Evolutionary conservation across 768 basidiomycete genomes (phyloP).

Genomic region (Serendipita sp.): DNA sequence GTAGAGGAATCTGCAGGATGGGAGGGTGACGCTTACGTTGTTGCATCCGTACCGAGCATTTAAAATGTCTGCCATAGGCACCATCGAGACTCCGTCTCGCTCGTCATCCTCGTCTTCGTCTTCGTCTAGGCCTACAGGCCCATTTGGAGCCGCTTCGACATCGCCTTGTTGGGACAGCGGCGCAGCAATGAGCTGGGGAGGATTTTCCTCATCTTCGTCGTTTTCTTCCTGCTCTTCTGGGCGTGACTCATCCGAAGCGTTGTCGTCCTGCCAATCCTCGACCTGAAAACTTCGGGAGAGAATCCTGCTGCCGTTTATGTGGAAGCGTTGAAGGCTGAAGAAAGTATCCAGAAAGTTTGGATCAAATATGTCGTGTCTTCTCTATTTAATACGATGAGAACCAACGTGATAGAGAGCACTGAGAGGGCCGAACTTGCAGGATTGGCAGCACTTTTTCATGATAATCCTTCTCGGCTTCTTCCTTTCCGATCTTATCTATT

Average conservation of each 20-base stretch:
- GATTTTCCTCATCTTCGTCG: slow-evolving; percentile 15
- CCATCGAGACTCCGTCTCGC: slow-evolving; percentile 64
- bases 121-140: background rate
- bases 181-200: background rate
- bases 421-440: background rate
- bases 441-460: slow-evolving; percentile 49
- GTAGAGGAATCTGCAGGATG: background rate
- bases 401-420: background rate
- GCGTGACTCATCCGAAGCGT: slow-evolving; percentile 17
- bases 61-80: slow-evolving; percentile 90
- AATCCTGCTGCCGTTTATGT: slow-evolving; percentile 81
- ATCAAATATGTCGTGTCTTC: slow-evolving; percentile 57
- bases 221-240: slow-evolving; percentile 12
- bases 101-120: slow-evolving; percentile 23
- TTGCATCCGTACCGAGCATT: slow-evolving; percentile 76
- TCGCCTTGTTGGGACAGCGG: slow-evolving; percentile 16
- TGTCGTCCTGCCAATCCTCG: slow-evolving; percentile 35
- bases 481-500: slow-evolving; percentile 73
- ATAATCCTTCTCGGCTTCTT: slow-evolving; percentile 66
- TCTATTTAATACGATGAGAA: slow-evolving; percentile 24
- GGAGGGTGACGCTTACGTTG: slow-evolving; percentile 40
- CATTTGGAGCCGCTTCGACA: slow-evolving; percentile 13
- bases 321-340: slow-evolving; percentile 63
- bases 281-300: slow-evolving; percentile 86
- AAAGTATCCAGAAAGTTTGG: slow-evolving; percentile 25